Percentiles rank a stretch among this genome's conserved stretches.
Evolutionary conservation across 768 basidiomycete genomes (phyloP).

Genomic region (Panaeolus cyanescens): DNA sequence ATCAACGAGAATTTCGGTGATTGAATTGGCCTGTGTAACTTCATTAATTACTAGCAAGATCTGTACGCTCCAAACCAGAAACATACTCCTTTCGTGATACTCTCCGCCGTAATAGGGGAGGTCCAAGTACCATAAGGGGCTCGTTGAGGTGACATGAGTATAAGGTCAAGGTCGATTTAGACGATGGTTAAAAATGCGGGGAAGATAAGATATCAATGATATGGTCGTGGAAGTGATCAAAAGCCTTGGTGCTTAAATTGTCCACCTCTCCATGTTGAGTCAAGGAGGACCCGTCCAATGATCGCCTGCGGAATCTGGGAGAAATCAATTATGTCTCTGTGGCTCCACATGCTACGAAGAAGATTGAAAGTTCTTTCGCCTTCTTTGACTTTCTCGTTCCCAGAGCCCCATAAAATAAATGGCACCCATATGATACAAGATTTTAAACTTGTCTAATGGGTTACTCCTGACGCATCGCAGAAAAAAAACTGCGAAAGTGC

Average conservation of each 20-base stretch:
- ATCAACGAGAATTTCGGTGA: slow-evolving; percentile 56
- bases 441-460: too few relatives aligned
- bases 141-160: background rate
- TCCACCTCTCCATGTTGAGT: background rate
- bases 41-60: background rate
- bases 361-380: background rate
- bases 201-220: background rate
- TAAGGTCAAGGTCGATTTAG: too few relatives aligned
- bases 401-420: background rate
- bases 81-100: slow-evolving; percentile 45
- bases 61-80: background rate
- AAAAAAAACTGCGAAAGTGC: too few relatives aligned
- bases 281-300: background rate
- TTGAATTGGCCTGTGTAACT: slow-evolving; percentile 31
- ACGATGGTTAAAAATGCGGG: background rate
- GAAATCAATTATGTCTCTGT: background rate
- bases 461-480: too few relatives aligned
- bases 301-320: background rate
- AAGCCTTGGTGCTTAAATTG: background rate
- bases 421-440: too few relatives aligned
- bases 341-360: background rate
- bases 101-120: slow-evolving; percentile 55
- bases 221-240: background rate
- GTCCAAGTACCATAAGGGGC: slow-evolving; percentile 68
- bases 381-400: background rate